Evolutionary conservation across 208 protist species (phyloP).

Genomic region (Crithidia acanthocephali): DNA sequence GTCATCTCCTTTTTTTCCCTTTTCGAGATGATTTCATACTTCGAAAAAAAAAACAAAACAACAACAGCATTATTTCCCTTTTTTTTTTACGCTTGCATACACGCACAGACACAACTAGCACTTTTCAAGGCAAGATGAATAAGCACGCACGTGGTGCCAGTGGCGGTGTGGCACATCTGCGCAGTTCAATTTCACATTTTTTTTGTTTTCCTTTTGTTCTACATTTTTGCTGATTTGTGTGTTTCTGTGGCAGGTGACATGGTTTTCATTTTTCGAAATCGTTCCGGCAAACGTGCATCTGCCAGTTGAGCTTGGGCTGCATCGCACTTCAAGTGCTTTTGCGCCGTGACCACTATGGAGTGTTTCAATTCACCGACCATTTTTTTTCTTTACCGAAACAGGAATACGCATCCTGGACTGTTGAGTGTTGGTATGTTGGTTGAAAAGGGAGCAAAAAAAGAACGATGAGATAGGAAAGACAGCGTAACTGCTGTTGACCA

Average conservation of each 20-base stretch:
- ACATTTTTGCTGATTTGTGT: not conserved
- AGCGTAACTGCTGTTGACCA: too few species aligned
- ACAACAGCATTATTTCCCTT: not conserved
- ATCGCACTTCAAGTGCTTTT: not conserved
- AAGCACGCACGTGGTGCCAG: not conserved
- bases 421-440: too few species aligned
- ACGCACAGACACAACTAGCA: not conserved
- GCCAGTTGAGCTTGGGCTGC: not conserved
- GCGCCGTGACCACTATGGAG: not conserved
- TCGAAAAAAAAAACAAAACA: slow-evolving; percentile 3
- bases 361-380: not conserved
- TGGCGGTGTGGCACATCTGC: not conserved
- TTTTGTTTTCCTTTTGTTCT: not conserved
- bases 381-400: too few species aligned
- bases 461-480: too few species aligned
- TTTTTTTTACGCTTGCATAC: slow-evolving; percentile 1
- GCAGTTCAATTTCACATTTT: not conserved
- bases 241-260: not conserved
- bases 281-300: not conserved
- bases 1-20: not conserved
- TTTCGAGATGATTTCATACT: not conserved
- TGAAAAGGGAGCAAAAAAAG: too few species aligned
- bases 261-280: not conserved
- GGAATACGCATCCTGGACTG: too few species aligned
- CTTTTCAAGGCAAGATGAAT: too few species aligned